Base-by-base conservation (phyloP, 805 yeast species). In the Priceomyces medius region DNA sequence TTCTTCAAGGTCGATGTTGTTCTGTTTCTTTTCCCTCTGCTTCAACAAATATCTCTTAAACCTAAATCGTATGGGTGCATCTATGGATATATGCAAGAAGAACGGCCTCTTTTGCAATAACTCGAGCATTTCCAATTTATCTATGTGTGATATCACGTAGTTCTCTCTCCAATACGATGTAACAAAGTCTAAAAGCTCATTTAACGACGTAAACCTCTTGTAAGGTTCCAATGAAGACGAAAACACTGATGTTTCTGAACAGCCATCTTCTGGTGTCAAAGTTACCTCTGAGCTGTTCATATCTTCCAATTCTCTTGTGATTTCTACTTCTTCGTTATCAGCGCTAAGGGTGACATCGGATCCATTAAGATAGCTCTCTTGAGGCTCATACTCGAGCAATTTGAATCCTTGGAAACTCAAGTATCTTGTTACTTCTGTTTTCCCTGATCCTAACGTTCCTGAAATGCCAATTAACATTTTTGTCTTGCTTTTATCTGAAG, bases 401-500 rank as follows among this genome's bases (percentile, higher is more conserved):
- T 56, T 54, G 61, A 81, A 83, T 13, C 84, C 86, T 43, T 75
- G 79, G 35, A 63, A 62, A 3, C 68, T 64, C 37, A 86, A 64
- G 55, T 79, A 84, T 32, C 77, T 61, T 1, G 80, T 80, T 2
- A 83, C 80, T 43, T 80, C 83, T 2, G 79, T 70, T 50, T 81
- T 79, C 1, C 95, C 95, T 12, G 89, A 73, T 33, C 80, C 71
- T 0, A 74, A 53, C 0, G 88, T 75, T 0, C 95, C 95, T 0
- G 90, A 79, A 4, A 86, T 70, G 2, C 91, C 93, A 18, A 86
- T 75, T 31, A 87, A 68, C 95, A 86, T 86, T 16, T n/a, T 9
- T 16, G 7, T 8, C 8, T 16, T n/a, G 14, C 4, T 27, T 4
- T 27, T 5, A 8, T n/a, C 14, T 4, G 27, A 27, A 27, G n/a